Percentiles rank a stretch among this genome's conserved stretches.
Evolutionary conservation across 208 protist species (phyloP).

Genomic region (Blechomonas ayalai): DNA sequence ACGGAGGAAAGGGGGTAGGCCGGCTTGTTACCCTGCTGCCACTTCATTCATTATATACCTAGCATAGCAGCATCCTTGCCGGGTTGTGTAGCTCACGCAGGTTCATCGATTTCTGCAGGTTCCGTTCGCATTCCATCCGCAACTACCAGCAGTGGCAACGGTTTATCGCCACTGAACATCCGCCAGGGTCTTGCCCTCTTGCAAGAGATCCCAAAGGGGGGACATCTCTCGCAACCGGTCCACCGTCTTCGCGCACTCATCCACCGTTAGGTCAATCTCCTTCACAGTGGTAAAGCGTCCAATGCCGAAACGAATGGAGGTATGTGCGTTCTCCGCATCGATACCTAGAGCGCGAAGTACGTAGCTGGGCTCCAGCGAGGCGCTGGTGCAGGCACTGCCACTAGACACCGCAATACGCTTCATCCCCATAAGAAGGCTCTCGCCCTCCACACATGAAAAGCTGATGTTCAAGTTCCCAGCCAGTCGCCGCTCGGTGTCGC

Average conservation of each 20-base stretch:
- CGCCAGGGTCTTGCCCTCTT: conserved; percentile 93
- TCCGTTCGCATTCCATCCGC: too few relatives aligned
- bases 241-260: conserved; percentile 88
- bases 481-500: conserved; percentile 87
- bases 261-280: conserved; percentile 91
- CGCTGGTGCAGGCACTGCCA: conserved; percentile 98
- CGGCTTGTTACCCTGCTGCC: too few relatives aligned
- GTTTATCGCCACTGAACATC: conserved; percentile 81
- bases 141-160: too few relatives aligned
- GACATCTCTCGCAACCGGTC: conserved; percentile 95
- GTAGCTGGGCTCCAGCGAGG: conserved; percentile 98
- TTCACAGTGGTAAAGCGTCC: conserved; percentile 97
- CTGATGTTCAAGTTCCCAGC: conserved; percentile 97
- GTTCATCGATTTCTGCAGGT: too few relatives aligned
- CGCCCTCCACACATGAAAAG: conserved; percentile 99
- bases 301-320: conserved; percentile 98
- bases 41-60: too few relatives aligned
- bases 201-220: conserved; percentile 98
- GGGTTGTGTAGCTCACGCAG: too few relatives aligned
- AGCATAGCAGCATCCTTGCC: too few relatives aligned
- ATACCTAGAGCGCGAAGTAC: conserved; percentile 98
- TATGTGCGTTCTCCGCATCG: conserved; percentile 98
- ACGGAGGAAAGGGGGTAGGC: too few relatives aligned
- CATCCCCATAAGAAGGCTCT: conserved; percentile 98
- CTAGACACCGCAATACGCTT: conserved; percentile 94